Percentiles rank a stretch among this genome's conserved stretches.
Evolutionary conservation across 108 stramenopile species (phyloP).

Genomic region (Halocafeteria seosinensis): DNA sequence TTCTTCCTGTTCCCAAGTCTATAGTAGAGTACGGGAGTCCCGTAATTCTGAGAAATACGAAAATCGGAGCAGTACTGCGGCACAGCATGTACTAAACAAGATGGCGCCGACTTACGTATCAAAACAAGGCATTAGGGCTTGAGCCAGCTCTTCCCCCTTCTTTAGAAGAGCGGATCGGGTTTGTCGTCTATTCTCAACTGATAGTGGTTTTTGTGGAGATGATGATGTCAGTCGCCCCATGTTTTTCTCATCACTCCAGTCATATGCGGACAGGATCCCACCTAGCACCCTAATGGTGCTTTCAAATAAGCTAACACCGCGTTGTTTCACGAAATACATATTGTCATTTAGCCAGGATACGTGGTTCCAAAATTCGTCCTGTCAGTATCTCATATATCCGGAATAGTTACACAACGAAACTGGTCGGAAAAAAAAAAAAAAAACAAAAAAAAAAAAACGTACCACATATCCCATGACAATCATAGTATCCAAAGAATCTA

Average conservation of each 20-base stretch:
- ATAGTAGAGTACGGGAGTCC: slow-evolving; percentile 84
- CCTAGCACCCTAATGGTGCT: slow-evolving; percentile 76
- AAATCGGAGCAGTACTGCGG: too few species aligned
- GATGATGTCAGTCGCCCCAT: too few species aligned
- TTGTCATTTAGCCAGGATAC: background rate
- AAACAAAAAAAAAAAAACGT: background rate
- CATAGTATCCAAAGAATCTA: slow-evolving; percentile 74
- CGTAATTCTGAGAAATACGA: slow-evolving; percentile 65
- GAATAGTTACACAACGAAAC: background rate
- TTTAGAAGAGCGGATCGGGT: slow-evolving; percentile 46
- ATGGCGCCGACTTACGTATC: too few species aligned
- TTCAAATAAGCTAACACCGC: slow-evolving; percentile 74
- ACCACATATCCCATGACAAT: slow-evolving; percentile 58
- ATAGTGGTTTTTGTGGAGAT: too few species aligned
- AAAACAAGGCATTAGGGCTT: too few species aligned
- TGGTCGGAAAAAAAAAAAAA: background rate
- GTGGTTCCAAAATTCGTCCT: too few species aligned
- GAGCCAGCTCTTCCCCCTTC: slow-evolving; percentile 57
- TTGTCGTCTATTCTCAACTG: too few species aligned
- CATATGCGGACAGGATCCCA: slow-evolving; percentile 69
- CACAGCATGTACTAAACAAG: too few species aligned
- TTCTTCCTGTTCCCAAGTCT: slow-evolving; percentile 42
- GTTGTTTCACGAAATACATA: slow-evolving; percentile 40
- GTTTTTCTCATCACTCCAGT: slow-evolving; percentile 36
- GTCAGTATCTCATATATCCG: background rate